Base-by-base conservation (phyloP, 1,284 basidiomycete genomes). In the Leccinum fallax region DNA sequence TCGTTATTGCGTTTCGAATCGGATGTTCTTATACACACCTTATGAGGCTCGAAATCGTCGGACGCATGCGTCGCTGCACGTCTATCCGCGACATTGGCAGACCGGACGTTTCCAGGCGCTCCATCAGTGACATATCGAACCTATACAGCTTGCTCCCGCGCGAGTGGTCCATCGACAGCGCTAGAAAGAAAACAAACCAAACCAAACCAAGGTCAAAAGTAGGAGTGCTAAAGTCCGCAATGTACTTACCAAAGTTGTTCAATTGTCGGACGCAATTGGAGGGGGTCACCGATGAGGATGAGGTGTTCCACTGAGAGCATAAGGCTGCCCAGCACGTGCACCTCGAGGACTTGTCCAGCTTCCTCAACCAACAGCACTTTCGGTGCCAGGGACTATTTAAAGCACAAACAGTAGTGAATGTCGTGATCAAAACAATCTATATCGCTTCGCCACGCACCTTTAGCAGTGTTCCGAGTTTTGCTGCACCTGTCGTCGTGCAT, bases 321-420 rank as follows among this genome's bases (percentile, higher is more conserved):
- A 2, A 91, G 78, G 53, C 79, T 82, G 2, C 82, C 83, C 0
- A 91, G 70, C 11, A 90, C 78, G 66, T 92, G 90, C 2, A 90
- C 85, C 73, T 92, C 90, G 15, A 92, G 79, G 1, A 92, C 88
- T 75, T 92, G 90, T 0, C 90, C 90, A 0, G 90, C 90, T 70
- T 92, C 90, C 71, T 89, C 86, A 2, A 89, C 82, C 36, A 89
- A 73, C 61, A 89, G 68, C 5, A 88, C 81, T 46, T 80, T 80
- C 0, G 86, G 86, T 6, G 74, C 72, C 7, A 87, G 65, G 1
- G 81, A 80, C 85, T 89, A 61, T 2, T 38, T 7, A 19, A 46
- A 3, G n/a, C 4, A 7, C 30, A 68, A 2, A 71, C 32, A 15
- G 10, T 28, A 46, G 43, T 46, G 2, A 46, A 19, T 43, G 19